Percentiles rank a stretch among this genome's conserved stretches.
Conservation (phyloP, 257 asterid genomes). For the Forsythia viridissima region DNA sequence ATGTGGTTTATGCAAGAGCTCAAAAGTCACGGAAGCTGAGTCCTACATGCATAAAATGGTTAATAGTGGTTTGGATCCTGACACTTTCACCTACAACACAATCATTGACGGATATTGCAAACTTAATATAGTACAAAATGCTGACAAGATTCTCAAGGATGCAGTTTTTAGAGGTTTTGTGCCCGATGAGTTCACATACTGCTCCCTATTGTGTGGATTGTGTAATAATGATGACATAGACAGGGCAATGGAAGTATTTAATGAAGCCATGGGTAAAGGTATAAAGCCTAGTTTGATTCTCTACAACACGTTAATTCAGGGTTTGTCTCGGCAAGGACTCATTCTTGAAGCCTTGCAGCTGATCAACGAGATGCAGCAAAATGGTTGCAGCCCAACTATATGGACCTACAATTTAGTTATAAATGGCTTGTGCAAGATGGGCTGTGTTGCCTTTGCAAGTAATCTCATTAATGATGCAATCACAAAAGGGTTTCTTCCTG, state of each 20-base stretch:
- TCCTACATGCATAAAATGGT: slow-evolving; percentile 74
- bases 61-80: slow-evolving; percentile 69
- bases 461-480: slow-evolving; percentile 61
- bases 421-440: slow-evolving; percentile 82
- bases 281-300: slow-evolving; percentile 53
- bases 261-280: slow-evolving; percentile 59
- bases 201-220: slow-evolving; percentile 68
- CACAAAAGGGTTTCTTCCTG: slow-evolving; percentile 66
- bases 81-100: slow-evolving; percentile 78
- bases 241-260: slow-evolving; percentile 56
- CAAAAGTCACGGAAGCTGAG: slow-evolving; percentile 76
- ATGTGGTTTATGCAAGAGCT: slow-evolving; percentile 81
- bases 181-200: slow-evolving; percentile 81
- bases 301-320: slow-evolving; percentile 72
- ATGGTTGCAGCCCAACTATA: slow-evolving; percentile 64
- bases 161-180: slow-evolving; percentile 75
- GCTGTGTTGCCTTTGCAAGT: slow-evolving; percentile 71
- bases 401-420: slow-evolving; percentile 86
- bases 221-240: slow-evolving; percentile 72
- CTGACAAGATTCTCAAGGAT: slow-evolving; percentile 60
- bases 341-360: slow-evolving; percentile 72
- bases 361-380: slow-evolving; percentile 70
- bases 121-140: slow-evolving; percentile 59
- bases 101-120: slow-evolving; percentile 83
- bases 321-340: slow-evolving; percentile 63